These are phyloP conservation scores for Colletotrichum tropicicola DNA, from an alignment of 2,329 filamentous ascomycete species.

Conservation along the genomic window DNA sequence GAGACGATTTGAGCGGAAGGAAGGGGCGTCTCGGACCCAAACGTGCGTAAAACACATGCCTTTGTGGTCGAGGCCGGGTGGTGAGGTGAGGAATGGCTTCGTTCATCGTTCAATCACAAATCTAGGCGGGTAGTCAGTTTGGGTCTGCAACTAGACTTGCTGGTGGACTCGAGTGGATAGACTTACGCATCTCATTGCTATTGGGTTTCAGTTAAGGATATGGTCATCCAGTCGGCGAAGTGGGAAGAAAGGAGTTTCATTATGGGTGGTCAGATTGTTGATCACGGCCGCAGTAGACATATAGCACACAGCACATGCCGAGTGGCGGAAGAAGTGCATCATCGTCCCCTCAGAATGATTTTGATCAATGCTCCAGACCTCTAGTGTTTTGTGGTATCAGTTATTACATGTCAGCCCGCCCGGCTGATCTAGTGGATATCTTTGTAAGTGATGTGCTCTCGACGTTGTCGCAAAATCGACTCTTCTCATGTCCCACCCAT, in stretches of 20 bases:
- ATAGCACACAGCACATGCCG: not conserved
- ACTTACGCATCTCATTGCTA: not conserved
- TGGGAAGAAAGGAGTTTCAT: not conserved
- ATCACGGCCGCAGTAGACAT: not conserved
- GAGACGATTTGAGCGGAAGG: conserved; percentile 71
- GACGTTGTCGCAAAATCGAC: not conserved
- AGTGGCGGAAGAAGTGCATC: not conserved
- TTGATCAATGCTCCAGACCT: not conserved
- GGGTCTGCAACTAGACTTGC: not conserved
- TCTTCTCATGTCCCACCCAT: conserved; percentile 17
- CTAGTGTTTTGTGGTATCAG: too few relatives aligned
- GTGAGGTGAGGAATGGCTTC: too few relatives aligned
- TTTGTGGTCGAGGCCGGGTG: too few relatives aligned
- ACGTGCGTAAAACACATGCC: not conserved
- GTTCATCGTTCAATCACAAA: too few relatives aligned
- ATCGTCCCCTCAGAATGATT: too few relatives aligned
- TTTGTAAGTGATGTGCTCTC: not conserved
- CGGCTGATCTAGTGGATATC: too few relatives aligned
- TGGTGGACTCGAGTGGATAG: not conserved
- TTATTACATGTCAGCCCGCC: too few relatives aligned
- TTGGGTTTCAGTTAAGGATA: not conserved
- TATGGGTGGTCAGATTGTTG: not conserved
- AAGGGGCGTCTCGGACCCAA: not conserved
- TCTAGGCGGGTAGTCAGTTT: too few relatives aligned
- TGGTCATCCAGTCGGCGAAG: not conserved